Conservation (phyloP, 1,284 basidiomycete genomes). For the Exobasidium rhododendri region DNA sequence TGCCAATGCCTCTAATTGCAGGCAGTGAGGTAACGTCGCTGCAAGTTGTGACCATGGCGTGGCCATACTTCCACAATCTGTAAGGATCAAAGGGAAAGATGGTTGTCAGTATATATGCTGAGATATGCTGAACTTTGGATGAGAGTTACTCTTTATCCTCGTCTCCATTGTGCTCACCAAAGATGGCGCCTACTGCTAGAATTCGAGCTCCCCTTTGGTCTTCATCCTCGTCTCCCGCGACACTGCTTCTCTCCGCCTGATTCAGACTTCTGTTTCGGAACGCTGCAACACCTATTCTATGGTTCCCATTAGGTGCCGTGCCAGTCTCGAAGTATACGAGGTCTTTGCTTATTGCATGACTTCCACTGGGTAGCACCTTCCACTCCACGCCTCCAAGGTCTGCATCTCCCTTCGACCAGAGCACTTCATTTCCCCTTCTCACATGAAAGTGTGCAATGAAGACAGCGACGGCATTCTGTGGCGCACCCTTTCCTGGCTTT, state of each 20-base stretch:
- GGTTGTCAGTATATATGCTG: not conserved
- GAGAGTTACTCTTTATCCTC: too few species aligned
- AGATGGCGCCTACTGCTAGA: constrained; percentile 29
- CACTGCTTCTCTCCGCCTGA: constrained; percentile 8
- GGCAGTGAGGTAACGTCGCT: constrained; percentile 29
- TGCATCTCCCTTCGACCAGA: constrained; percentile 26
- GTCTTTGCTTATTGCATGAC: constrained; percentile 34
- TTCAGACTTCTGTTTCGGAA: constrained; percentile 32
- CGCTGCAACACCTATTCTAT: constrained; percentile 30
- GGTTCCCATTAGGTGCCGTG: constrained; percentile 3
- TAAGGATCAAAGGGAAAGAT: constrained; percentile 21
- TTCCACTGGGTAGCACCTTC: constrained; percentile 42
- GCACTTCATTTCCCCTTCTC: constrained; percentile 37
- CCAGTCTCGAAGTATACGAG: constrained; percentile 28
- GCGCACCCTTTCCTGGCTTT: too few species aligned
- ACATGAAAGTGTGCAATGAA: constrained; percentile 39
- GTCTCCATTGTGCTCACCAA: constrained; percentile 1
- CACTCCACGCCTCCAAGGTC: constrained; percentile 34
- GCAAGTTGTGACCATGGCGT: constrained; percentile 27
- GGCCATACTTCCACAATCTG: constrained; percentile 10
- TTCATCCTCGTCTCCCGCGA: constrained; percentile 11
- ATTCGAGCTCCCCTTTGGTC: constrained; percentile 36
- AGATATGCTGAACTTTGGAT: not conserved
- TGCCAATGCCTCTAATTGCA: constrained; percentile 26
- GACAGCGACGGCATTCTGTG: constrained; percentile 30